These are phyloP conservation scores for Diutina scorzettiae DNA, from an alignment of 1,139 yeast species.

Conservation along the genomic window DNA sequence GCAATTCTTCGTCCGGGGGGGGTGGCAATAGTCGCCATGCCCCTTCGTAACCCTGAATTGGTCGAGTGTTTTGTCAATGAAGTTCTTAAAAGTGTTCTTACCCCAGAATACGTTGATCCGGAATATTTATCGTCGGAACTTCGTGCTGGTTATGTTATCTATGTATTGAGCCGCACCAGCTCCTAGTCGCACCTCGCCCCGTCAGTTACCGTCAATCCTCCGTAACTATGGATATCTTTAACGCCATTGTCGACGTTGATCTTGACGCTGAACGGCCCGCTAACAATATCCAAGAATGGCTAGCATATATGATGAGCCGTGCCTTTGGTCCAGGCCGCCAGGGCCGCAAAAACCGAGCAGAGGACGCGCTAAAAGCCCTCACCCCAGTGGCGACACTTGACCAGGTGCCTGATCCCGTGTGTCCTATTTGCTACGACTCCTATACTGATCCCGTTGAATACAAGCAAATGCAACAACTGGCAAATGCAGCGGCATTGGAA, in stretches of 20 bases:
- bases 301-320: conserved; percentile 26
- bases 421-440: conserved; percentile 34
- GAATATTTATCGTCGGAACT: not conserved
- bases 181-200: no score
- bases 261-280: conserved; percentile 14
- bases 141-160: not conserved
- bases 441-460: conserved; percentile 9
- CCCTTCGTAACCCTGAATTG: conserved; percentile 43
- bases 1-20: conserved; percentile 22
- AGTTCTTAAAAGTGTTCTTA: conserved; percentile 10
- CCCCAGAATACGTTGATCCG: not conserved
- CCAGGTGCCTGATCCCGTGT: conserved; percentile 16
- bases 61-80: conserved; percentile 33
- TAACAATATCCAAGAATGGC: conserved; percentile 23
- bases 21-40: conserved; percentile 37
- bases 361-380: conserved; percentile 28
- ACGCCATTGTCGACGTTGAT: conserved; percentile 18
- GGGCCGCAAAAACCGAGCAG: conserved; percentile 24
- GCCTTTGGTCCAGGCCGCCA: conserved; percentile 22
- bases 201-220: not conserved
- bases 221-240: conserved; percentile 9
- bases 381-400: conserved; percentile 14
- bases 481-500: not conserved
- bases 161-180: not conserved
- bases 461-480: not conserved